Percentiles rank a stretch among this genome's conserved stretches.
Conservation (phyloP, 768 basidiomycete genomes). For the Lactarius evosmus region DNA sequence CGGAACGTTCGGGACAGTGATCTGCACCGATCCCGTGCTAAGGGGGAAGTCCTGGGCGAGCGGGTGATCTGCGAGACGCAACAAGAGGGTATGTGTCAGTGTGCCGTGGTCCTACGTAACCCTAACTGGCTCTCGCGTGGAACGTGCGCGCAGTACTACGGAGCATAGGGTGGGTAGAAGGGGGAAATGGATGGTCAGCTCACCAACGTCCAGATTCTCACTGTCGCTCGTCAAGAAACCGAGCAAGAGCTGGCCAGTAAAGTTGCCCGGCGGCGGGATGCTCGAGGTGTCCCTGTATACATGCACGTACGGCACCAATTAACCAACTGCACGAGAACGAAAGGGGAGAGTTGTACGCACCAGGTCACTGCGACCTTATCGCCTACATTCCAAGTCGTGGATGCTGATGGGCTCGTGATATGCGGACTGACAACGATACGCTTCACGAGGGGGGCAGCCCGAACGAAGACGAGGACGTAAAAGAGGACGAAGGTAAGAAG, state of each 20-base stretch:
- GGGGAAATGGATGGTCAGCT: slow-evolving; percentile 27
- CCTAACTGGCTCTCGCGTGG: background rate
- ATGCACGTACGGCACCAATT: background rate
- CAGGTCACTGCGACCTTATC: slow-evolving; percentile 43
- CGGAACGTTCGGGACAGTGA: slow-evolving; percentile 40
- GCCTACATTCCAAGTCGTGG: slow-evolving; percentile 39
- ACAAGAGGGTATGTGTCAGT: slow-evolving; percentile 4
- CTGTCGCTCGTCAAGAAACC: slow-evolving; percentile 38
- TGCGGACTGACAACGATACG: slow-evolving; percentile 31
- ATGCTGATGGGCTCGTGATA: slow-evolving; percentile 39
- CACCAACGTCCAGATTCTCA: slow-evolving; percentile 49
- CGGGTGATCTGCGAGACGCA: slow-evolving; percentile 32
- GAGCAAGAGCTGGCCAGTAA: slow-evolving; percentile 45
- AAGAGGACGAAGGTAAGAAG: slow-evolving; percentile 5
- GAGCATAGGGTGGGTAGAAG: background rate
- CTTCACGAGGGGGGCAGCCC: slow-evolving; percentile 6
- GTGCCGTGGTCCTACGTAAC: background rate
- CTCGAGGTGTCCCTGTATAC: slow-evolving; percentile 28
- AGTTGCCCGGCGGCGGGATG: slow-evolving; percentile 41
- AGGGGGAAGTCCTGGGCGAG: slow-evolving; percentile 40
- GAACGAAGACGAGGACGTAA: background rate
- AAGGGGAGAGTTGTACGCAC: slow-evolving; percentile 26
- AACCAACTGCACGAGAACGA: background rate
- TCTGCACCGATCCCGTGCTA: slow-evolving; percentile 35
- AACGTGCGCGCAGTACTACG: background rate